Evolutionary conservation across 2,329 filamentous ascomycete genomes (phyloP), one percentile per base, ranked within the genome.

Genomic region (Onygenales sp.): DNA sequence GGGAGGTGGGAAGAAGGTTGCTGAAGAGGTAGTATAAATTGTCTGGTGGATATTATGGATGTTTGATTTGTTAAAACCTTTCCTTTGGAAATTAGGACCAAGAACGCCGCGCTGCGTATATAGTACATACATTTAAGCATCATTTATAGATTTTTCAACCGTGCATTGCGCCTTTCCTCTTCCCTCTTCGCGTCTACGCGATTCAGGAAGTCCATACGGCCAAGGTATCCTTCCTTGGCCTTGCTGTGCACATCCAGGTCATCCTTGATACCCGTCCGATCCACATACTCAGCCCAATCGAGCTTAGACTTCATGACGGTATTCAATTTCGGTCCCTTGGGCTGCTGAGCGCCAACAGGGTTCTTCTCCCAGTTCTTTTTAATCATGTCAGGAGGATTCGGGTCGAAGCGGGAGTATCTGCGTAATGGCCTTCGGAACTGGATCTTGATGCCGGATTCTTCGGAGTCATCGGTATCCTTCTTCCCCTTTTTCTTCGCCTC

Each of bases 241-340:
- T 80, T 82, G 57, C 79, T 80, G 63, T 83, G 80, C 45, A 74
- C 74, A 53, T 79, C 76, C 62, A 85, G 65, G 64, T 85, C 82
- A 54, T 83, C 81, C 54, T 77, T 76, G 54, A 84, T 77, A 33
- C 81, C 81, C 45, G 78, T 78, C 51, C 78, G 69, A 62, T 83
- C 79, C 42, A 85, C 82, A 61, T 82, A 83, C 9, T 77, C 75
- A 17, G 79, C 81, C 82, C 82, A 85, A 60, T 85, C 82, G 61
- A 84, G 69, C 51, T 81, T 76, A 33, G 79, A 83, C 66, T 85
- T 85, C 66, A 84, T 81, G 49, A 85, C 80, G 0, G 82, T 83
- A 59, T 83, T 85, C 69, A 85, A 77, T 62, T 83, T 84, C 54
- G 79, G 77, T 61, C 78, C 69, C 68, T 76, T 60, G 63, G 72